These are phyloP conservation scores for Exidia glandulosa DNA, from an alignment of 768 basidiomycete genomes.

Conservation along the genomic window DNA sequence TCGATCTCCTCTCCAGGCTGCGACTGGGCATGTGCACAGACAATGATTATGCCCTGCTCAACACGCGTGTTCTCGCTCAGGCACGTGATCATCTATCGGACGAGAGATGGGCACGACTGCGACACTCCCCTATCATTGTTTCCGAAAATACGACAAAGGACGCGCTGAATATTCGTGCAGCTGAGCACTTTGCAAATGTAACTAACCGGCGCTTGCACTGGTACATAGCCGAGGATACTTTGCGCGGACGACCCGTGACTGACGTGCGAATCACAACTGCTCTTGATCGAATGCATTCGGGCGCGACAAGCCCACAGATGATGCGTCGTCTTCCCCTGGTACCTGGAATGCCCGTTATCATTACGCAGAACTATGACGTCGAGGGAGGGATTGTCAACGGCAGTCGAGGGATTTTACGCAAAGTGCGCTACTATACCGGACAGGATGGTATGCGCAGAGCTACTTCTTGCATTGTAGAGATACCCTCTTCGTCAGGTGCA, in stretches of 20 bases:
- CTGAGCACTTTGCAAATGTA: too few species aligned
- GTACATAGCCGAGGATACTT: too few species aligned
- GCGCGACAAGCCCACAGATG: too few species aligned
- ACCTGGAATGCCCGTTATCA: too few species aligned
- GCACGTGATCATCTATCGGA: neutral
- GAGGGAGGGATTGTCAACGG: conserved; percentile 28
- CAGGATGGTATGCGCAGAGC: conserved; percentile 8
- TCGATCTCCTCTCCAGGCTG: conserved; percentile 1
- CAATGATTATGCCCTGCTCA: conserved; percentile 15
- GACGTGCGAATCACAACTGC: too few species aligned
- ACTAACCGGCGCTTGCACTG: too few species aligned
- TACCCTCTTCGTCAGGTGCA: conserved; percentile 1
- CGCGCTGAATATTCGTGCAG: too few species aligned
- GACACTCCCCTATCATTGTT: conserved; percentile 25
- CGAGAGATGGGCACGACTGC: conserved; percentile 11
- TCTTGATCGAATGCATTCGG: too few species aligned
- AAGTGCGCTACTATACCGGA: conserved; percentile 14
- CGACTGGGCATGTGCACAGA: neutral
- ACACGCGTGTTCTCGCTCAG: conserved; percentile 6
- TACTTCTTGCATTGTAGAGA: conserved; percentile 16
- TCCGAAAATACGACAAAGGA: conserved; percentile 22
- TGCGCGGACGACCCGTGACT: too few species aligned
- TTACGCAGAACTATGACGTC: conserved; percentile 26
- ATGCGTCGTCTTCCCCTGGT: too few species aligned
- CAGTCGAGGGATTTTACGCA: conserved; percentile 11